Base-by-base conservation (phyloP, 2,329 filamentous ascomycete species). In the Hortaea sp. region DNA sequence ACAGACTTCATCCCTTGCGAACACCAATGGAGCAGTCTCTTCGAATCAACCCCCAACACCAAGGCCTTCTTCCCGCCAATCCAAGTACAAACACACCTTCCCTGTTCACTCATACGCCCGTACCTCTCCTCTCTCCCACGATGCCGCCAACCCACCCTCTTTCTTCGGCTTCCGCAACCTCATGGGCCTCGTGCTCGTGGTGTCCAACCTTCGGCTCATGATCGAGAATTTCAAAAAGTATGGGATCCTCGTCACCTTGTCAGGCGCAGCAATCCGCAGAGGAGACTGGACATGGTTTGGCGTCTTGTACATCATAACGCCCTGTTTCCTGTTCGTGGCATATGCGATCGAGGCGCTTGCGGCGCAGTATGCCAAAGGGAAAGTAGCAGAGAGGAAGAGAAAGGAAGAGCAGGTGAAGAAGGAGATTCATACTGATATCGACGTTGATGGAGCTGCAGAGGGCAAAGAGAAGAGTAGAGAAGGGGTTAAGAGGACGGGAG, bases 141-240 rank as follows among this genome's bases (percentile, higher is more conserved):
- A 87, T 1, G 69, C 77, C 40, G 71, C 71, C 7, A 73, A 7
- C 6, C 20, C 81, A 2, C 87, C 89, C 20, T 95, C 87, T 64
- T 97, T 95, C 62, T 70, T 95, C 11, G 92, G 92, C 0, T 97
- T 98, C 63, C 77, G 90, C 49, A 98, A 98, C 63, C 76, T 98
- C 52, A 95, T 95, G 87, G 85, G 95, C 35, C 82, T 97, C 60
- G 87, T 95, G 34, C 63, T 69, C 88, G 87, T 97, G 60, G 88
- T 90, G 42, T 92, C 89, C 59, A 98, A 98, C 63, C 69, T 98
- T 43, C 82, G 92, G 53, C 75, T 98, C 59, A 87, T 97, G 71
- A 88, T 98, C 28, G 92, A 97, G 68, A 98, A 98, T 63, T 87
- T 90, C 56, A 86, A 90, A 72, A 95, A 95, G 76, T 98, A 98